These are phyloP conservation scores for Abrus precatorius DNA, from an alignment of 306 rosid species.

Conservation along the genomic window DNA sequence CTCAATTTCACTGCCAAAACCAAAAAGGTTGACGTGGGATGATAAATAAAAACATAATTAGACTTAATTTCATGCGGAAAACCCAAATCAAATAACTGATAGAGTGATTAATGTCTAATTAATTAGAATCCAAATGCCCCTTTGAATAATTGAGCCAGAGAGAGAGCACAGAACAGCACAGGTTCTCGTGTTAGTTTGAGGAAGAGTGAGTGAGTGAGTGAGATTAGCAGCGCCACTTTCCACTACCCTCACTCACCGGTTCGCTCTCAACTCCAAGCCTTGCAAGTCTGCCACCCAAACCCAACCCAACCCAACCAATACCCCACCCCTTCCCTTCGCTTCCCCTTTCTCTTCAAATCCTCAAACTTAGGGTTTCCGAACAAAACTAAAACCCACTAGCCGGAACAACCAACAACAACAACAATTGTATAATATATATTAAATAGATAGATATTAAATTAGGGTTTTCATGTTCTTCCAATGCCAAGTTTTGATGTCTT, in stretches of 20 bases:
- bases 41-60: not conserved
- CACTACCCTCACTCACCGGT: not conserved
- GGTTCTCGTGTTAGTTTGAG: not conserved
- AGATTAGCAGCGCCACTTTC: not conserved
- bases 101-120: too few species aligned
- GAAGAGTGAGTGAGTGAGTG: not conserved
- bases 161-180: not conserved
- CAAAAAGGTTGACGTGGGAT: too few species aligned
- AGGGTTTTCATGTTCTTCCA: constrained; percentile 76
- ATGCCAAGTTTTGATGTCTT: constrained; percentile 85
- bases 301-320: too few species aligned
- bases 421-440: not conserved
- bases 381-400: not conserved
- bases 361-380: constrained; percentile 13
- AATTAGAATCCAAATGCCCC: not conserved
- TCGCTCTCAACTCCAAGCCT: not conserved
- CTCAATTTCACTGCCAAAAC: too few species aligned
- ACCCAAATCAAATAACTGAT: too few species aligned
- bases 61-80: not conserved
- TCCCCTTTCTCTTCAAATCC: not conserved
- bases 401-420: too few species aligned
- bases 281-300: too few species aligned
- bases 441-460: not conserved
- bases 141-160: not conserved
- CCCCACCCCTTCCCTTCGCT: too few species aligned